Base-by-base conservation (phyloP, 2,329 filamentous ascomycete species). In the Colletotrichum abscissum region DNA sequence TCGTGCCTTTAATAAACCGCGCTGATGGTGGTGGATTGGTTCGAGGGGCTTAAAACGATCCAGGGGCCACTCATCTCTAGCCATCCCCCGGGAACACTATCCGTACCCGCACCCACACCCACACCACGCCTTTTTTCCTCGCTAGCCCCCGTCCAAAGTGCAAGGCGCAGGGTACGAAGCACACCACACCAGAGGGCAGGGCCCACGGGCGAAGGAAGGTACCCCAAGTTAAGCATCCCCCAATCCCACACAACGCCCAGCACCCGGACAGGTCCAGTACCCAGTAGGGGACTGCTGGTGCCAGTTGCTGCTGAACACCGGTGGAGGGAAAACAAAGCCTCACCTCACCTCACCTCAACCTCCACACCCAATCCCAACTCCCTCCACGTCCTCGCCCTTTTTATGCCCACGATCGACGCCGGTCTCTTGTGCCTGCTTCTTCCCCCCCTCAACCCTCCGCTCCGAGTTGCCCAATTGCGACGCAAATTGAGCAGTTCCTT, bases 291-390 rank as follows among this genome's bases (percentile, higher is more conserved):
- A 57, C 63, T 46, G 63, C 54, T 65, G 63, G 63, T 57, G 63
- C 63, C 62, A 64, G 62, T 64, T 65, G 63, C 33, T 65, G 33
- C 63, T 65, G 52, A 54, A 35, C 63, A 42, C 49, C n/a, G 35
- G 57, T 52, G 64, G 63, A 63, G 65, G 76, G 79, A 84, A 83
- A 83, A 81, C 82, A 82, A 84, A 84, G 82, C 83, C 82, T 84
- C 83, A 83, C 78, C 79, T 78, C 69, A 72, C 69, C 66, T 73
- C 56, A 65, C 60, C 78, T 73, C 79, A 78, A 80, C 81, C 75
- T 80, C 78, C 77, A 76, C 77, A 72, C 74, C 75, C 76, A 76
- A 78, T 77, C 75, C 65, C 69, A 68, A 74, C 72, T 75, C 79
- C 76, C 80, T 75, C 72, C 63, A 66, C 69, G 73, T 75, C 75